Evolutionary conservation across 495 filamentous ascomycete species (phyloP).

Genomic region (Melanomma pulvis-pyrius): DNA sequence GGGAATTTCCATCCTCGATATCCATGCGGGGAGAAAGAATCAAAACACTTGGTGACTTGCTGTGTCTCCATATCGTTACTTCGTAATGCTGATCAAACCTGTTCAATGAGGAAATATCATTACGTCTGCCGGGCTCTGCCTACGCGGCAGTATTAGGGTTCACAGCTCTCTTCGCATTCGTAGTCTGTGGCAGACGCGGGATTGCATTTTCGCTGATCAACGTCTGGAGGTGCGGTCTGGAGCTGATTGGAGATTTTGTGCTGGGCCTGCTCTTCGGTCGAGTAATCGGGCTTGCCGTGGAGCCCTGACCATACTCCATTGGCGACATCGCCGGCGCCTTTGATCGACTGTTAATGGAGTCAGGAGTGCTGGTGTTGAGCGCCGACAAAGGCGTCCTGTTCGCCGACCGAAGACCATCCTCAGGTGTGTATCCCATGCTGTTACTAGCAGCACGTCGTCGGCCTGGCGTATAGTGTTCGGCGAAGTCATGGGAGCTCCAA

Average conservation of each 20-base stretch:
- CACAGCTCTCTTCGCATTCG: neutral
- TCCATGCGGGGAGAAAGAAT: neutral
- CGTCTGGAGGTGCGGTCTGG: conserved; percentile 20
- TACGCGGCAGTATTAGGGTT: neutral
- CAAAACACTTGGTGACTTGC: neutral
- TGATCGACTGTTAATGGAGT: neutral
- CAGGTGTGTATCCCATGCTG: neutral
- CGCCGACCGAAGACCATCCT: neutral
- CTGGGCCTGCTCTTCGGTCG: conserved; percentile 25
- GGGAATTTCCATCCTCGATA: neutral
- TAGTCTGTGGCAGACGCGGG: conserved; percentile 3
- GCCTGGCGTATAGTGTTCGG: conserved; percentile 3
- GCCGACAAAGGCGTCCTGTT: conserved; percentile 3
- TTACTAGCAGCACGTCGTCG: neutral
- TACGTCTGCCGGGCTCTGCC: neutral
- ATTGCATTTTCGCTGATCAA: conserved; percentile 24
- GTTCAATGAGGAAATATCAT: conserved; percentile 1
- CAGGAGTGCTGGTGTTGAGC: conserved; percentile 2
- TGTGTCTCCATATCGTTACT: conserved; percentile 7
- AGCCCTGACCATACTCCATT: neutral
- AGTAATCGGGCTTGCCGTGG: conserved; percentile 9
- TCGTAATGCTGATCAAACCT: conserved; percentile 20
- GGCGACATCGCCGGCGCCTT: conserved; percentile 4
- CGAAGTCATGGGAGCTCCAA: conserved; percentile 45
- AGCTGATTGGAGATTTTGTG: conserved; percentile 5